These are phyloP conservation scores for Capsella bursapastoris DNA, from an alignment of 345 rosid species.

Conservation along the genomic window DNA sequence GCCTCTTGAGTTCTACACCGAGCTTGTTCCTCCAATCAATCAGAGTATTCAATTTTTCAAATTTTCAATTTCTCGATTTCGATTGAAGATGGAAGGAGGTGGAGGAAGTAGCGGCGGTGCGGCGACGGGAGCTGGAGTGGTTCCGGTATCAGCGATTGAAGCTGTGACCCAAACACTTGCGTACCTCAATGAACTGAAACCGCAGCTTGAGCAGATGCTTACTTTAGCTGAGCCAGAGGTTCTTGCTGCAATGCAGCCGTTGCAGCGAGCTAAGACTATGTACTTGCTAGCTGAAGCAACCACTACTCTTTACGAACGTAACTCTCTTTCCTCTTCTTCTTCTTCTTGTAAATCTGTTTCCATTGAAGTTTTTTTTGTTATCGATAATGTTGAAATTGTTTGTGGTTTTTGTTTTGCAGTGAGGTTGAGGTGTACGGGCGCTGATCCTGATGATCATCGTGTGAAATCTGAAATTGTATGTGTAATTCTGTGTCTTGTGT, in stretches of 20 bases:
- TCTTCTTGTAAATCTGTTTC: not conserved
- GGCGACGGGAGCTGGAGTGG: constrained; percentile 33
- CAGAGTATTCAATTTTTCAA: not conserved
- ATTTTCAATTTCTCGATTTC: not conserved
- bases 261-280: constrained; percentile 70
- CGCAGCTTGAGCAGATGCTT: constrained; percentile 62
- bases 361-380: constrained; percentile 13
- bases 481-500: constrained; percentile 23
- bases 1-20: not conserved
- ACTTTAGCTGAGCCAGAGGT: constrained; percentile 64
- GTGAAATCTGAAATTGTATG: constrained; percentile 87
- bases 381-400: not conserved
- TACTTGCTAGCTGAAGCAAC: constrained; percentile 73
- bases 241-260: constrained; percentile 68
- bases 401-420: constrained; percentile 53
- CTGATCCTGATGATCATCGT: constrained; percentile 82
- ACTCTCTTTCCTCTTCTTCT: not conserved
- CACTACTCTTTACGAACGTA: constrained; percentile 67
- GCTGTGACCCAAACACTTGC: constrained; percentile 62
- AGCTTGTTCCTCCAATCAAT: not conserved
- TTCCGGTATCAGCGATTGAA: constrained; percentile 70
- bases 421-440: constrained; percentile 81
- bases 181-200: constrained; percentile 52
- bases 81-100: constrained; percentile 48
- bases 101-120: constrained; percentile 40